Percentiles rank a stretch among this genome's conserved stretches.
Conservation (phyloP, 1,139 yeast species). For the Williopsis jadinii region DNA sequence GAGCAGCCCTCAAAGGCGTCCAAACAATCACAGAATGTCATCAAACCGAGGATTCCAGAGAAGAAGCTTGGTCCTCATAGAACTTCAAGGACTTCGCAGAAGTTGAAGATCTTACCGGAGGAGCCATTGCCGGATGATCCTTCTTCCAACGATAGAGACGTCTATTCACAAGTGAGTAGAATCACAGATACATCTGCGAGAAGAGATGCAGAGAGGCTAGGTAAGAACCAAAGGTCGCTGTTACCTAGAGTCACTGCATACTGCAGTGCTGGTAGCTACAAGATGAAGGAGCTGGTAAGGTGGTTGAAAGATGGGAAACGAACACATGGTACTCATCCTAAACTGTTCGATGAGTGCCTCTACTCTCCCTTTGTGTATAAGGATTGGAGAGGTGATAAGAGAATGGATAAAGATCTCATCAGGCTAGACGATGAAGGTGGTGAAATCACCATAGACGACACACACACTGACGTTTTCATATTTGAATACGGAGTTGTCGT, state of each 20-base stretch:
- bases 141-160: constrained; percentile 40
- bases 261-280: constrained; percentile 90
- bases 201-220: constrained; percentile 88
- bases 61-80: constrained; percentile 73
- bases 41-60: constrained; percentile 8
- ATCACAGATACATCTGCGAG: constrained; percentile 91
- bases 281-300: constrained; percentile 76
- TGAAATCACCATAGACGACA: constrained; percentile 73
- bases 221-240: constrained; percentile 79
- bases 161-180: constrained; percentile 74
- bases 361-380: constrained; percentile 85
- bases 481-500: constrained; percentile 88
- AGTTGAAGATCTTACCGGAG: constrained; percentile 80
- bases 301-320: constrained; percentile 81
- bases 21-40: background rate
- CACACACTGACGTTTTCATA: constrained; percentile 69
- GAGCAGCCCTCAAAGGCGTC: too few species aligned
- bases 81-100: constrained; percentile 82
- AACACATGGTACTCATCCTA: constrained; percentile 72
- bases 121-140: constrained; percentile 46
- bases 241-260: constrained; percentile 91
- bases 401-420: constrained; percentile 44
- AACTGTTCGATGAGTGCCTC: constrained; percentile 86
- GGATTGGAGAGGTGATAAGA: constrained; percentile 58
- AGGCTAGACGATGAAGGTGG: constrained; percentile 92